Base-by-base conservation (phyloP, 257 asterid species). In the Capsicum rhomboideum region DNA sequence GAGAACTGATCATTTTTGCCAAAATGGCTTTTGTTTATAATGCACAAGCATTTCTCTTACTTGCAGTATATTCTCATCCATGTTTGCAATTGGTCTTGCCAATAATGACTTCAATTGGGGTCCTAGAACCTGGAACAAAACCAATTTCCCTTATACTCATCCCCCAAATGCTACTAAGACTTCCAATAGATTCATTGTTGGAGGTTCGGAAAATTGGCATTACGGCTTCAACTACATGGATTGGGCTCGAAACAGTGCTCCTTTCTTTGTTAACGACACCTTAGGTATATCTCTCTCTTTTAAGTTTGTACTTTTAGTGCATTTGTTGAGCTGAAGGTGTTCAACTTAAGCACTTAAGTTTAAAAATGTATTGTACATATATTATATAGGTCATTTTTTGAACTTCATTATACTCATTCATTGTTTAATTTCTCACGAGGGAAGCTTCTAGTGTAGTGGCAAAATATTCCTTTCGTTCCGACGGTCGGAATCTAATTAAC, bases 181-280 rank as follows among this genome's bases (percentile, higher is more conserved):
- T 14, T 84, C 92, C 34, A 89, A 84, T 49, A 86, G 20, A 53
- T 44, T 90, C 69, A 40, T 88, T 0, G 92, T 94, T 10, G 97
- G 96, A 0, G 98, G 96, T 0, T 87, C 92, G 0, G 90, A 91
- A 1, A 83, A 89, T 12, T 94, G 98, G 98, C 95, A 40, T 4
- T 94, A 89, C 50, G 97, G 95, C 21, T 91, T 86, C 55, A 93
- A 93, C 75, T 94, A 94, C 86, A 88, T 92, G 3, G 91, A 90
- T n/a, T 94, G 98, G 98, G 90, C 96, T 42, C 86, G 84, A 84
- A 89, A 85, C 79, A 89, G 40, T 54, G 91, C 86, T 0, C 97
- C 97, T 49, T 92, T 94, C 67, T 93, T 87, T 90, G 66, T 93
- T 72, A 92, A 90, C 2, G 98, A 94, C 56, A 86, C 89, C 8